Evolutionary conservation across 768 basidiomycete species (phyloP), one percentile per base, ranked within the genome.

Genomic region (Ramaria sp.): DNA sequence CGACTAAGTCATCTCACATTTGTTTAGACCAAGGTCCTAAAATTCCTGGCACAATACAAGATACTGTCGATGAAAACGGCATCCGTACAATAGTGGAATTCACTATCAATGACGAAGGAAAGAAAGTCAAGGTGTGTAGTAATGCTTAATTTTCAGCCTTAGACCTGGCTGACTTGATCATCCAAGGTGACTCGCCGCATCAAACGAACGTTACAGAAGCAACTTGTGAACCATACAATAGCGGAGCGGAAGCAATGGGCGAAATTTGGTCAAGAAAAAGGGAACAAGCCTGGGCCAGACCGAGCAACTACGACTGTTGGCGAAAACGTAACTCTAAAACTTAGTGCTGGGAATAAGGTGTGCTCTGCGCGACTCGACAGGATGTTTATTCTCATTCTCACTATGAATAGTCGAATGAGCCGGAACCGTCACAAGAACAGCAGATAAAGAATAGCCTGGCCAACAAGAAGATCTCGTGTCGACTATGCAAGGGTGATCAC

Each of bases 401-500:
- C 49, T 17, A 51, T 42, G 37, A 38, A 48, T 58, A 87, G 84
- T 69, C 77, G 30, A 68, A 74, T n/a, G 91, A 90, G 68, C 70
- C 74, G 10, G 89, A 90, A 62, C 78, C 75, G 55, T 72, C 80
- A 7, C 76, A 78, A 11, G 86, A 87, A 64, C 81, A 87, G 57
- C 68, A 73, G 46, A 67, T 84, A 62, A 91, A 91, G 70, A 71
- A 68, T 11, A 82, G 81, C 59, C 79, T 88, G 52, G 78, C 78
- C 15, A 82, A 82, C 54, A 80, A 83, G 1, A 92, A 92, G 67
- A 89, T 99, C 61, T 71, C 78, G 45, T 99, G 96, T 78, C 80
- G 96, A 61, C 73, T 96, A 55, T 98, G 96, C 75, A 91, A 95
- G 68, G 96, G 95, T 53, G 88, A 88, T 61, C 96, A 98, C 74